Base-by-base conservation (phyloP, 495 filamentous ascomycete species). In the Daldinia grandis region DNA sequence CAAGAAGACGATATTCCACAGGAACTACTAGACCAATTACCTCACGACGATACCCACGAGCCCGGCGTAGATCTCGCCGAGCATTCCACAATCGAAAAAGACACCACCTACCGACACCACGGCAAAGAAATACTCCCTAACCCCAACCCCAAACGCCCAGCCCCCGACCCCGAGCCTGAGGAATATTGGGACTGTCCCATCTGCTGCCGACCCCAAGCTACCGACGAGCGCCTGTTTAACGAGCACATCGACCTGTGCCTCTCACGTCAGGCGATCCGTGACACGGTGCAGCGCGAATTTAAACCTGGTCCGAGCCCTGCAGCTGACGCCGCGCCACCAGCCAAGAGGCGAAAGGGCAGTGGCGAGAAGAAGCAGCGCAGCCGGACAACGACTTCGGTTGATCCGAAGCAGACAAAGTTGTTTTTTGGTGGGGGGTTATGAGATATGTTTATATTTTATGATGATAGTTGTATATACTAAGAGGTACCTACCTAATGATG, bases 241-340 rank as follows among this genome's bases (percentile, higher is more conserved):
- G 89, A 91, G 56, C 96, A 99, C 78, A 91, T 99, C 51, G 96
- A 99, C 75, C 89, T 92, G 21, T 99, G 95, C 80, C 86, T 99
- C 7, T 97, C 94, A 2, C 82, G 88, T 50, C 87, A 90, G 76
- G 92, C 92, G 0, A 99, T 99, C 67, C 90, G 89, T 44, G 92
- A 97, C 74, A 91, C 87, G 0, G 89, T 91, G 6, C 88, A 91
- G 62, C 86, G 85, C 55, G 76, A 80, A 4, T 71, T 74, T 19
- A 72, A 69, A 21, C 56, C 47, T 28, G 57, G 24, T 27, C 64
- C 66, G 10, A 57, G 64, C 37, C 49, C 74, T 14, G 25, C 54
- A 14, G 15, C 3, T 35, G 69, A 62, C 53, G 64, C 21, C 8
- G 19, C 14, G 3, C 58, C 64, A 27, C 62, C 69, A 6, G 69